Evolutionary conservation across 2,329 filamentous ascomycete species (phyloP), one percentile per base, ranked within the genome.

Genomic region (Calonectria pseudoreteaudii): DNA sequence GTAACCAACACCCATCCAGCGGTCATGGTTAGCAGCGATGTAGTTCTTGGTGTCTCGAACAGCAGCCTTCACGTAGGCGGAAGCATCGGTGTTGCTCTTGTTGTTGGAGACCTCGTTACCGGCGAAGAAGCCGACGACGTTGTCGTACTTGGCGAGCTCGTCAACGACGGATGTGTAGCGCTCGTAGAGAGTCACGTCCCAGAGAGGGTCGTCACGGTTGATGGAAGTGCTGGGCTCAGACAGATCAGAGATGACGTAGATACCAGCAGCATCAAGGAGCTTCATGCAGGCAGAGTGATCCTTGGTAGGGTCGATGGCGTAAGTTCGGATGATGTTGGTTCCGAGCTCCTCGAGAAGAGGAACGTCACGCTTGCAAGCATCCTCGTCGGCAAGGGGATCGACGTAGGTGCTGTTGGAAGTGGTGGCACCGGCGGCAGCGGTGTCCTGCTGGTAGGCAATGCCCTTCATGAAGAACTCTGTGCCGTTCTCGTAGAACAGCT

Each of bases 71-170:
- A 99, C 97, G 85, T 94, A 99, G 79, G 96, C 95, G 75, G 95
- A 97, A 66, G 96, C 95, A 75, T 91, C 87, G 66, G 96, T 98
- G 91, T 98, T 98, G 90, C 93, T 96, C 79, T 90, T 89, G 81
- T 93, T 91, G 89, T 98, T 98, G 80, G 95, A 93, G 75, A 99
- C 97, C 88, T 99, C 97, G 87, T 99, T 99, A 84, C 97, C 97
- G 79, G 96, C 96, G 85, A 99, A 98, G 93, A 98, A 99, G 81
- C 97, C 97, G 77, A 99, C 92, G 66, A 95, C 93, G 87, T 99
- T 99, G 86, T 91, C 90, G 90, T 98, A 98, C 83, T 94, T 89
- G 80, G 90, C 89, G 81, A 99, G 88, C 76, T 91, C 89, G 83
- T 98, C 96, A 74, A 99, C 88, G 74, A 99, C 97, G 38, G 87